Base-by-base conservation (phyloP, 768 basidiomycete species). In the Trametes sanguinea region DNA sequence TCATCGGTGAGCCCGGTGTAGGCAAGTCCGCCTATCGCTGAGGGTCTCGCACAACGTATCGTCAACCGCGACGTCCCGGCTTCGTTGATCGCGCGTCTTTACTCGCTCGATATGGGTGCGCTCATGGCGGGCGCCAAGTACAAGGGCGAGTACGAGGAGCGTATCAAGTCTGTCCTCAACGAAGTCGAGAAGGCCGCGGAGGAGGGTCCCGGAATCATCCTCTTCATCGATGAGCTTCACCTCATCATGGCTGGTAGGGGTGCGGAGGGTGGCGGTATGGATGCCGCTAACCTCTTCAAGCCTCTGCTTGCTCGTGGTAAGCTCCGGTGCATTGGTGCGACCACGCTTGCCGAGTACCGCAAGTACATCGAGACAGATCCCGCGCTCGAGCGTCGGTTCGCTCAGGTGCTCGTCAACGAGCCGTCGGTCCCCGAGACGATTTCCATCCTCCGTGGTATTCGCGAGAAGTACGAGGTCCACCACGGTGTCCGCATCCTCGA, bases 61-160 rank as follows among this genome's bases (percentile, higher is more conserved):
- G 86, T 97, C 68, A 94, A 95, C 67, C 87, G 94, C 51, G 95
- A 98, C 75, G 93, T 95, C 6, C 94, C 94, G 22, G 83, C 82
- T 14, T 84, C 80, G 51, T 73, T 95, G 32, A 80, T 94, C 51
- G 83, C 85, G 3, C 85, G 90, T 8, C 80, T 95, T 11, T 94
- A 84, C 73, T 89, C 93, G 6, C 81, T 98, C 35, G 95, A 97
- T 72, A 92, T 97, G 90, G 95, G 95, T 64, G 93, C 95, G 1
- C 83, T 98, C 57, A 94, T 94, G 90, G 94, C 94, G 11, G 90
- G 91, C 43, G 90, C 90, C 17, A 90, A 90, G 72, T 95, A 94
- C 79, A 95, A 95, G 72, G 96, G 90, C 51, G 94, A 98, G 76
- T 99, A 95, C 74, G 95, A 98, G 76, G 95, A 98, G 73, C 90